Evolutionary conservation across 495 filamentous ascomycete species (phyloP), one percentile per base, ranked within the genome.

Genomic region (Usnea hakonensis): DNA sequence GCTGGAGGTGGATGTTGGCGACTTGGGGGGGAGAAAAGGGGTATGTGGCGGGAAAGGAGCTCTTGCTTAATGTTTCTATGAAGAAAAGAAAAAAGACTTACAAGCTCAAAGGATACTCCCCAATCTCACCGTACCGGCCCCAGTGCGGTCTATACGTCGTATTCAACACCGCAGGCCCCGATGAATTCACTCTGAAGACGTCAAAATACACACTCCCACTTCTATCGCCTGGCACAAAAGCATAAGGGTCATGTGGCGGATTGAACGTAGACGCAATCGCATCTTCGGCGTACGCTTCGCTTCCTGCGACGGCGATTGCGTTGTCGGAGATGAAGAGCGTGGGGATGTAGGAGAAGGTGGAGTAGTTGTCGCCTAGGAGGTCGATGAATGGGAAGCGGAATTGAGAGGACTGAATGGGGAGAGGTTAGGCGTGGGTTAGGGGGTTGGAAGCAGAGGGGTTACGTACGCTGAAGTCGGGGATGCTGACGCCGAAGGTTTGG

Each of bases 351-450:
- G 62, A 64, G 40, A 60, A 64, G 19, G 62, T 48, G 23, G 61
- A 63, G 55, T 57, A 63, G 13, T 37, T 55, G 33, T 64, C 55
- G 14, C 56, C 44, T 4, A 64, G 35, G 1, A 64, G 56, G 38
- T 64, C 62, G 44, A 64, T 55, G 28, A 64, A 64, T n/a, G 57
- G 62, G 30, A 64, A 64, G 38, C 57, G 62, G 4, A 64, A 55
- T 33, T 38, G 57, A 26, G 26, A 44, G 6, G 43, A 21, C 62
- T 58, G 10, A 30, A 38, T 60, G 8, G 33, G 23, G 23, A 35
- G 44, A 43, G 16, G 30, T 52, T 44, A 30, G 13, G 11, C n/a
- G 23, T 32, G 9, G 5, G 1, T 17, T 14, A 13, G 56, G 36
- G n/a, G 17, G 17, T 3, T 5, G 41, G 3, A 43, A 16, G 2